These are phyloP conservation scores for Mycena filopes DNA, from an alignment of 768 basidiomycete genomes.

Conservation along the genomic window DNA sequence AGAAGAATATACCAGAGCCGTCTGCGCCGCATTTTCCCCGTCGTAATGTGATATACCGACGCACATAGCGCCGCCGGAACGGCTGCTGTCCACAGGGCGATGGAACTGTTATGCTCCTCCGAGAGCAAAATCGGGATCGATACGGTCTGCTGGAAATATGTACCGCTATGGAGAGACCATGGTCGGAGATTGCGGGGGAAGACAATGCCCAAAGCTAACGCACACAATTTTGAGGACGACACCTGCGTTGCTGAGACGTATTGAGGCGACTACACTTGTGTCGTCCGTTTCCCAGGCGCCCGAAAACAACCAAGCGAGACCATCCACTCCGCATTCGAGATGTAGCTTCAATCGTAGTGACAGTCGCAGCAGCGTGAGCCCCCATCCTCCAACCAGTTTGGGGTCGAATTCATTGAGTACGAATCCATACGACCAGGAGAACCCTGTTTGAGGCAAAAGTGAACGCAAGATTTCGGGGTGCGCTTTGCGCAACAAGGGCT, in stretches of 20 bases:
- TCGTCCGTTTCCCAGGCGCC: conserved; percentile 62
- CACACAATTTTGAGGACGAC: conserved; percentile 69
- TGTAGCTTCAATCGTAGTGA: conserved; percentile 61
- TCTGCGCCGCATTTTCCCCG: neutral
- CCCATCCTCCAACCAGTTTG: conserved; percentile 61
- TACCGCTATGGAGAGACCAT: conserved; percentile 49
- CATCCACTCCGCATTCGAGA: conserved; percentile 59
- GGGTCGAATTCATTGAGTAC: conserved; percentile 59
- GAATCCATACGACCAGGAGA: conserved; percentile 57
- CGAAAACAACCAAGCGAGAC: conserved; percentile 54
- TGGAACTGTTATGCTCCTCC: conserved; percentile 53
- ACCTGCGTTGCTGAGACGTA: conserved; percentile 57
- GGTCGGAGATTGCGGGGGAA: neutral
- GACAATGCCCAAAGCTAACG: conserved; percentile 37
- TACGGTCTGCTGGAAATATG: conserved; percentile 67
- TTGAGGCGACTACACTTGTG: conserved; percentile 54
- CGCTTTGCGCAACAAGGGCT: conserved; percentile 42
- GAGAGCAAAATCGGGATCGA: conserved; percentile 69
- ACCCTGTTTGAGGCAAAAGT: conserved; percentile 21
- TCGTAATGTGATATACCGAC: conserved; percentile 65
- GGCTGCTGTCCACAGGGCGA: conserved; percentile 63
- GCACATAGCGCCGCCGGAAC: conserved; percentile 65
- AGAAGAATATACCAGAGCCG: conserved; percentile 17
- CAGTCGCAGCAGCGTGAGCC: conserved; percentile 64
- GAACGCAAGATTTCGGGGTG: conserved; percentile 30